Evolutionary conservation across 805 yeast genomes (phyloP), one percentile per base, ranked within the genome.

Genomic region (Candida nonsorbophila): DNA sequence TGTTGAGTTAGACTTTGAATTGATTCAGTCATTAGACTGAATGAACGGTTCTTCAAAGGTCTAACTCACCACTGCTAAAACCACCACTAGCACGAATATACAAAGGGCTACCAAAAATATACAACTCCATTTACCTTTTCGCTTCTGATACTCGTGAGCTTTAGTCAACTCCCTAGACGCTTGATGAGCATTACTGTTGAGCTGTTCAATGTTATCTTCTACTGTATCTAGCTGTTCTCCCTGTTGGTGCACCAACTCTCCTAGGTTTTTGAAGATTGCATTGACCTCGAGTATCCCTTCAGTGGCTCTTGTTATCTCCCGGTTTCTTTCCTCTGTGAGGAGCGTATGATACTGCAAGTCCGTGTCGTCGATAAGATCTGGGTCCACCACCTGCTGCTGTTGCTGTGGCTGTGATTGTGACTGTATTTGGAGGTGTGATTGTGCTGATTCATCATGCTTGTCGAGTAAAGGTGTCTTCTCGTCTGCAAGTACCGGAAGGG

Each of bases 221-320:
- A 88, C 76, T 0, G 87, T 75, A 47, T 86, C 94, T 11, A 88
- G 69, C 41, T 84, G 87, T 17, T 73, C 78, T 5, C 95, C 95
- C 51, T 88, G 97, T 52, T 85, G 88, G 29, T 70, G 65, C 2
- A 88, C 92, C 44, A 88, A 59, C 21, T 75, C 70, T 10, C 87
- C 86, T 33, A 88, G 55, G 45, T 87, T 95, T 41, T 77, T 77
- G 52, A 86, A 87, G 4, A 88, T 87, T 7, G 86, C 69, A 52
- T 88, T 87, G 23, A 88, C 84, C 41, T 88, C 96, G 30, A 69
- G 72, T 7, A 87, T 85, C 0, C 95, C 94, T 23, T 75, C 74
- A 24, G 81, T 78, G 6, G 87, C 79, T 37, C 74, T 77, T 17
- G 67, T 63, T 18, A 88, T 82, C 37, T 85, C 92, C 14, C 73